Evolutionary conservation across 371 early-diverging fungal genomes (phyloP).

Genomic region (Mortierella sp.): DNA sequence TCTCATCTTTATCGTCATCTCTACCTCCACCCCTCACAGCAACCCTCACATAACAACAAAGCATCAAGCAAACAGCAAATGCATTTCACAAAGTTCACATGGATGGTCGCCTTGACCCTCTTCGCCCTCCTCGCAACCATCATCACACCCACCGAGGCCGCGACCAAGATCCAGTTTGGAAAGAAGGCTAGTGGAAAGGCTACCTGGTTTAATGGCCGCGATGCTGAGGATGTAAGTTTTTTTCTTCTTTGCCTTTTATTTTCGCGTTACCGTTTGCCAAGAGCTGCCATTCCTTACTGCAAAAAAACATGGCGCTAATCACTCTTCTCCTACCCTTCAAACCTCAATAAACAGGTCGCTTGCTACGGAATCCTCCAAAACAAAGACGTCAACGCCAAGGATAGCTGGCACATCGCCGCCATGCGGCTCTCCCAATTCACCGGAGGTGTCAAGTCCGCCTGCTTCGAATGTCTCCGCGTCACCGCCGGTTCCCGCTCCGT

Average conservation of each 20-base stretch:
- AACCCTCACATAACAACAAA: background rate
- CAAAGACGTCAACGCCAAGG: constrained; percentile 17
- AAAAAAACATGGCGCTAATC: background rate
- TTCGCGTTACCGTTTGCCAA: background rate
- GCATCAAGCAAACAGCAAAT: constrained; percentile 1
- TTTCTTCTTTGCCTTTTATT: background rate
- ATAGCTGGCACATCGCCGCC: constrained; percentile 30
- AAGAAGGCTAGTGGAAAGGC: constrained; percentile 15
- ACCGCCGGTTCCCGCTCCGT: constrained; percentile 16
- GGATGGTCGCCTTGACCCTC: background rate
- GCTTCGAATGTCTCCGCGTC: constrained; percentile 29
- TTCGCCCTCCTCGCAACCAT: constrained; percentile 10
- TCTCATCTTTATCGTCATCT: constrained; percentile 1
- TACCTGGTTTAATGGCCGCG: constrained; percentile 27
- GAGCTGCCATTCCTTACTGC: background rate
- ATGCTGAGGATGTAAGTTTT: constrained; percentile 6
- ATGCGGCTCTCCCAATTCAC: constrained; percentile 5
- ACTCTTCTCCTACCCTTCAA: background rate
- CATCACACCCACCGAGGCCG: constrained; percentile 10
- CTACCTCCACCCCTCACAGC: background rate
- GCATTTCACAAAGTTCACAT: background rate
- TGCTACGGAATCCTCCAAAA: constrained; percentile 28
- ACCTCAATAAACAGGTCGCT: constrained; percentile 11
- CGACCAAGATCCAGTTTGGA: constrained; percentile 12
- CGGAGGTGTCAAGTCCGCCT: constrained; percentile 10